Evolutionary conservation across 495 filamentous ascomycete species (phyloP).

Genomic region (Jackrogersella multiformis): DNA sequence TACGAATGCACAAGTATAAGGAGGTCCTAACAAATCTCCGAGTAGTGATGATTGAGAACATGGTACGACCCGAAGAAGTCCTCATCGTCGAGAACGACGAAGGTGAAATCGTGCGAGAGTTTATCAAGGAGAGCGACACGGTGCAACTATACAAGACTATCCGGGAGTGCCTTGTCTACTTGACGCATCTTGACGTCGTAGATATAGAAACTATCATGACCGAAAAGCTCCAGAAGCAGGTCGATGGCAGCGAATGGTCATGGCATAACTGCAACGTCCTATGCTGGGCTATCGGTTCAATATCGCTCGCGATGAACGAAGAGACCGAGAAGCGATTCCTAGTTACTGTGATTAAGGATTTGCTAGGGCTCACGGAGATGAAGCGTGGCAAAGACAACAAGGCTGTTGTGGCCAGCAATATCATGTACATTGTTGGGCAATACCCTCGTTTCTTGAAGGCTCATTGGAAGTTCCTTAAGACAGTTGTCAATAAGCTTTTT

Average conservation of each 20-base stretch:
- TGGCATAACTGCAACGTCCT: slow-evolving; percentile 99
- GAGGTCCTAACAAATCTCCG: slow-evolving; percentile 93
- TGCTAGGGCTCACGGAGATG: slow-evolving; percentile 98
- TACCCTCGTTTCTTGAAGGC: slow-evolving; percentile 98
- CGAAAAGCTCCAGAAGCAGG: slow-evolving; percentile 93
- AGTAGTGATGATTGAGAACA: slow-evolving; percentile 99
- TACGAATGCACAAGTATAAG: slow-evolving; percentile 96
- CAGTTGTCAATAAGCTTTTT: slow-evolving; percentile 99
- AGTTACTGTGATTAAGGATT: slow-evolving; percentile 97
- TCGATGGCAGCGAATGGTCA: slow-evolving; percentile 95
- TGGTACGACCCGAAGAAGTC: slow-evolving; percentile 99
- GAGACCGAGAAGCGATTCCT: slow-evolving; percentile 98
- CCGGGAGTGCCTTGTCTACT: slow-evolving; percentile 94
- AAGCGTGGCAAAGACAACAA: slow-evolving; percentile 99
- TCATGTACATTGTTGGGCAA: slow-evolving; percentile 99
- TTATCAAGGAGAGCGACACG: slow-evolving; percentile 98
- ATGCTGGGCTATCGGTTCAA: slow-evolving; percentile 99
- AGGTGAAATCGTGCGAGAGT: slow-evolving; percentile 97
- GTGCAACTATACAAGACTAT: slow-evolving; percentile 99
- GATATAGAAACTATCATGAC: slow-evolving; percentile 99
- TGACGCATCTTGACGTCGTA: slow-evolving; percentile 96
- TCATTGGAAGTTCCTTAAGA: slow-evolving; percentile 99
- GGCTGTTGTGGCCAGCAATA: slow-evolving; percentile 98
- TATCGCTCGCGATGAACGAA: slow-evolving; percentile 98
- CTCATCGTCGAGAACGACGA: slow-evolving; percentile 99